Evolutionary conservation across 2,329 filamentous ascomycete genomes (phyloP).

Genomic region (Fusarium goolgardi): DNA sequence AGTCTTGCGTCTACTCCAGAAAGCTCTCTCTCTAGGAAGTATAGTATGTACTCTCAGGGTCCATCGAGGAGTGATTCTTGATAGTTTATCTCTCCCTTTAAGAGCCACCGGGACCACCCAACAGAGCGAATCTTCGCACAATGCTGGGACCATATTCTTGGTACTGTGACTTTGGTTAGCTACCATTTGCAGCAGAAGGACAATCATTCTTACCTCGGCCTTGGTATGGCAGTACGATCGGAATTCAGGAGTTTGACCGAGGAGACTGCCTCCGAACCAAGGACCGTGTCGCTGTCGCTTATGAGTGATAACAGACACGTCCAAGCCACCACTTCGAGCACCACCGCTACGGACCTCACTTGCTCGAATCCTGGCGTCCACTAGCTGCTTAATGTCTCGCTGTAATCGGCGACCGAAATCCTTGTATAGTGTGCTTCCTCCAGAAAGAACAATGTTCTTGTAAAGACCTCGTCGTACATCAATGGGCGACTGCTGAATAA

Average conservation of each 20-base stretch:
- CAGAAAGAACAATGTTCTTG: conserved; percentile 99
- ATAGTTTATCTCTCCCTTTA: conserved; percentile 53
- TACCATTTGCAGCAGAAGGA: neutral
- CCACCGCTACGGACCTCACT: conserved; percentile 93
- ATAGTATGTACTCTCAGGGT: conserved; percentile 16
- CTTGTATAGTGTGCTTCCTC: conserved; percentile 97
- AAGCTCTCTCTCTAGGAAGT: conserved; percentile 9
- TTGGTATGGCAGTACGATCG: conserved; percentile 98
- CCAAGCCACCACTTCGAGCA: conserved; percentile 91
- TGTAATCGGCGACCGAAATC: conserved; percentile 97
- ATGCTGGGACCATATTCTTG: conserved; percentile 97
- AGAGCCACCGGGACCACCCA: conserved; percentile 90
- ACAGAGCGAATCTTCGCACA: conserved; percentile 90
- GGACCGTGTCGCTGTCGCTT: conserved; percentile 97
- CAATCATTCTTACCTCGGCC: conserved; percentile 66
- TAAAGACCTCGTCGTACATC: conserved; percentile 96
- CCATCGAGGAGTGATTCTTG: conserved; percentile 28
- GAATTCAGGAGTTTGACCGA: conserved; percentile 98
- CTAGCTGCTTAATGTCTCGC: conserved; percentile 95
- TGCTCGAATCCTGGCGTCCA: conserved; percentile 90
- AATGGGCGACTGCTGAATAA: conserved; percentile 97
- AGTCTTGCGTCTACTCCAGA: conserved; percentile 6
- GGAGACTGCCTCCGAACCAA: conserved; percentile 96
- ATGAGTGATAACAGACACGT: conserved; percentile 97
- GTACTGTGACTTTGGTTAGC: conserved; percentile 66